Evolutionary conservation across 1,139 yeast genomes (phyloP).

Genomic region (Pneumocystis wakefieldiae): DNA sequence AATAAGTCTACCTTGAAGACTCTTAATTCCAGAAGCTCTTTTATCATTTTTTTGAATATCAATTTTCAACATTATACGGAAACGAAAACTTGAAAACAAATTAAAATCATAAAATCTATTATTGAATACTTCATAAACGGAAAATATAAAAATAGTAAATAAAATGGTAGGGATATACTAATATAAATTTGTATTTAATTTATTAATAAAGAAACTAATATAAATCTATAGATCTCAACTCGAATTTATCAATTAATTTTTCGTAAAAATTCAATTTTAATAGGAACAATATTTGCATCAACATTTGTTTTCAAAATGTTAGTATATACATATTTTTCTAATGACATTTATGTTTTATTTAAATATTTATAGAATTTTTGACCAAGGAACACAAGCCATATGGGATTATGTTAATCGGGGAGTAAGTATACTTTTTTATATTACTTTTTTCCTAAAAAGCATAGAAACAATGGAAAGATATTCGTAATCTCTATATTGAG

Average conservation of each 20-base stretch:
- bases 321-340: constrained; percentile 15
- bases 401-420: constrained; percentile 85
- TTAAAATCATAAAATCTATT: background rate
- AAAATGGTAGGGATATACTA: background rate
- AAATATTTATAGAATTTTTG: constrained; percentile 38
- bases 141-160: background rate
- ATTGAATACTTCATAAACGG: background rate
- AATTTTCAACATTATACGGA: background rate
- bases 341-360: background rate
- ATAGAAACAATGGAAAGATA: constrained; percentile 84
- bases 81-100: background rate
- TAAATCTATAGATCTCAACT: constrained; percentile 26
- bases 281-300: constrained; percentile 68
- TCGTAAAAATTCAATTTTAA: constrained; percentile 88
- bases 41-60: background rate
- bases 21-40: background rate
- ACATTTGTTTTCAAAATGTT: constrained; percentile 80
- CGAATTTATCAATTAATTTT: constrained; percentile 54
- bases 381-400: constrained; percentile 60
- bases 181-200: background rate
- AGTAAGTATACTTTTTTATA: constrained; percentile 4
- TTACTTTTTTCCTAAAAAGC: background rate
- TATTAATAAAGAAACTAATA: background rate
- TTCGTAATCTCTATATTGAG: constrained; percentile 42
- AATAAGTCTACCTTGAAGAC: background rate